Evolutionary conservation across 2,329 filamentous ascomycete species (phyloP).

Genomic region (Hymenoscyphus fructigenus): DNA sequence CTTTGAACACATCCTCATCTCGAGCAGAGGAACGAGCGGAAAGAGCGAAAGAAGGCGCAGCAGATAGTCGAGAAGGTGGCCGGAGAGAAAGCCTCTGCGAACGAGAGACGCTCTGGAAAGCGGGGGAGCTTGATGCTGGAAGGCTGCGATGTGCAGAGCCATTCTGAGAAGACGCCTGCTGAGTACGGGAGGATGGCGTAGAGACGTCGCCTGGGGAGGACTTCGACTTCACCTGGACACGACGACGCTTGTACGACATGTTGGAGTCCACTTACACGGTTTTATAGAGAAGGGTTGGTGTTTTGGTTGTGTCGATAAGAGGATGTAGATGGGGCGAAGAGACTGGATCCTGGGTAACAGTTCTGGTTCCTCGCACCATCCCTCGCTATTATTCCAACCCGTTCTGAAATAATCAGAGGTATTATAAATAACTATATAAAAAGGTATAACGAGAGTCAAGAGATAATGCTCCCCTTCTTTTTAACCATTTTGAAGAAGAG

Average conservation of each 20-base stretch:
- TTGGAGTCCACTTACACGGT: neutral
- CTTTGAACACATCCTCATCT: slow-evolving; percentile 18
- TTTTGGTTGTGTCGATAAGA: neutral
- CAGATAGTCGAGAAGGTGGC: slow-evolving; percentile 13
- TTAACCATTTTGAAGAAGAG: too few relatives aligned
- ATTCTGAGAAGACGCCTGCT: slow-evolving; percentile 23
- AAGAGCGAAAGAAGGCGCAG: slow-evolving; percentile 3
- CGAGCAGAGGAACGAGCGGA: slow-evolving; percentile 5
- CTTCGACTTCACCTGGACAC: slow-evolving; percentile 12
- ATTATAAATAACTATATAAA: too few relatives aligned
- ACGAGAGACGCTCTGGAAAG: slow-evolving; percentile 18
- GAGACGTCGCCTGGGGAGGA: slow-evolving; percentile 10
- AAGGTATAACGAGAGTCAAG: too few relatives aligned
- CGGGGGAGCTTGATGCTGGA: slow-evolving; percentile 20
- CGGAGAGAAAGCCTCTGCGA: slow-evolving; percentile 26
- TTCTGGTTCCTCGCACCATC: too few relatives aligned
- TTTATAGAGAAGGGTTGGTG: neutral
- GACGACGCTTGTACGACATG: slow-evolving; percentile 34
- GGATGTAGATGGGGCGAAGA: too few relatives aligned
- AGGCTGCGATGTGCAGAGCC: slow-evolving; percentile 23
- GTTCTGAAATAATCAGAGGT: too few relatives aligned
- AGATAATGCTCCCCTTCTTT: too few relatives aligned
- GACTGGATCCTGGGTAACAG: too few relatives aligned
- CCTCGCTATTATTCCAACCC: too few relatives aligned
- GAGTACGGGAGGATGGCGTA: slow-evolving; percentile 9